Evolutionary conservation across 73 alveolate species (phyloP), one percentile per base, ranked within the genome.

Genomic region (Symbiodinium pilosum): DNA sequence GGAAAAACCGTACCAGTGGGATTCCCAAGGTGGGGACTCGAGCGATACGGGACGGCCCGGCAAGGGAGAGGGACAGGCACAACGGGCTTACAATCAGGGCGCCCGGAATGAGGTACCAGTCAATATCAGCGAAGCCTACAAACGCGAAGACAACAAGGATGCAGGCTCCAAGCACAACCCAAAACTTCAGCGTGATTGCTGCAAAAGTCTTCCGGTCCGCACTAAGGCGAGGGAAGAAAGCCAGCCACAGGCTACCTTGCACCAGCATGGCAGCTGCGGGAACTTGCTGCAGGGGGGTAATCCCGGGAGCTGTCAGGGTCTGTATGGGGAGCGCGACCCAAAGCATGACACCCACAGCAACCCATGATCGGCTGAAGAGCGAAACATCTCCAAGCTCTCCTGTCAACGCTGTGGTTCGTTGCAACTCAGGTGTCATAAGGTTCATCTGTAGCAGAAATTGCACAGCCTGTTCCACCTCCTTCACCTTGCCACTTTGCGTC

Each of bases 31-130:
- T 5, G 85, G 85, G 85, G 43, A 71, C 32, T 8, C 85, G 41
- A 71, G 85, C 85, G 26, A 71, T 36, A 20, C 85, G 85, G 44
- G 36, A 71, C 26, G 85, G 85, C 43, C 85, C 85, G 36, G 85
- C 85, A 7, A 71, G 85, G 8, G 44, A 4, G 44, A 71, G 43
- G 6, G 43, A 12, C 85, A 71, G 43, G 85, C 85, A 71, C 21
- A n/a, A 18, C 4, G 85, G 85, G 43, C 85, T 36, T 5, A 71
- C 42, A 24, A 71, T 36, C 85, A 71, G 43, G 21, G 85, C 85
- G 26, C 85, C 85, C 32, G 43, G 26, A 34, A 34, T 24, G 36
- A 36, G 85, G 43, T 28, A n/a, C 85, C 85, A 71, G 43, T n/a
- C 44, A 8, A 20, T 59, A 34, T 59, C 30, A 59, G 77, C 38